Conservation (phyloP, 441 rosid species). For the Adansonia grandidieri region DNA sequence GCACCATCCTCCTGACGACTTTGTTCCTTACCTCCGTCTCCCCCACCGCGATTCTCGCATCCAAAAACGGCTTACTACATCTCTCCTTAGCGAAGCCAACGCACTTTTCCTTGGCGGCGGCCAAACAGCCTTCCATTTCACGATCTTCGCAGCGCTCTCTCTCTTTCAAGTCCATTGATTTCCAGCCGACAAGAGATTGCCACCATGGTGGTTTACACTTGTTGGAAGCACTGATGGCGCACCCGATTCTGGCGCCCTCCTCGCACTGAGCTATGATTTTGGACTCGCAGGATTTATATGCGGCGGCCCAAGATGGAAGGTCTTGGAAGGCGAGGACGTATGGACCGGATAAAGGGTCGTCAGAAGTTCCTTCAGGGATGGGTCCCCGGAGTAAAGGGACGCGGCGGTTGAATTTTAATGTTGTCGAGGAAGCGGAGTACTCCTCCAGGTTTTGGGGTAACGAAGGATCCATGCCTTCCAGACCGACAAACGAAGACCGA, state of each 20-base stretch:
- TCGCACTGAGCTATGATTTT: constrained; percentile 62
- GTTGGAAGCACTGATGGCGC: constrained; percentile 68
- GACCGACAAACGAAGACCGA: neutral
- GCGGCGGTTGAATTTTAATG: constrained; percentile 48
- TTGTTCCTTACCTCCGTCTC: constrained; percentile 25
- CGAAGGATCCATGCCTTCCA: constrained; percentile 16
- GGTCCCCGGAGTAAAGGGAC: constrained; percentile 77
- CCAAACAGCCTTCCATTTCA: constrained; percentile 62
- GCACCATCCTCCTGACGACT: constrained; percentile 36
- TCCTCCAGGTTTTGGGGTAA: constrained; percentile 41
- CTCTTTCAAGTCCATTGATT: constrained; percentile 47
- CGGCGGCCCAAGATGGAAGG: constrained; percentile 55
- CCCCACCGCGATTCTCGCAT: constrained; percentile 56
- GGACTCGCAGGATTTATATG: constrained; percentile 50
- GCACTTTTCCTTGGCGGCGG: constrained; percentile 63
- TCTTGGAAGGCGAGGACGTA: constrained; percentile 64
- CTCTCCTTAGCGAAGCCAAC: constrained; percentile 54
- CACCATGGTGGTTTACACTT: constrained; percentile 80
- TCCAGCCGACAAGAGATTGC: constrained; percentile 40
- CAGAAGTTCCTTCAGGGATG: constrained; percentile 40
- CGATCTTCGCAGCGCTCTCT: constrained; percentile 64
- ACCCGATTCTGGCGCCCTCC: constrained; percentile 71
- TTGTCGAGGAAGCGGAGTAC: constrained; percentile 59
- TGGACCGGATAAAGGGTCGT: constrained; percentile 43
- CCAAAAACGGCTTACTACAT: constrained; percentile 49